These are phyloP conservation scores for Gracilaria caudata DNA, from an alignment of 23 red algal genomes.

Conservation along the genomic window DNA sequence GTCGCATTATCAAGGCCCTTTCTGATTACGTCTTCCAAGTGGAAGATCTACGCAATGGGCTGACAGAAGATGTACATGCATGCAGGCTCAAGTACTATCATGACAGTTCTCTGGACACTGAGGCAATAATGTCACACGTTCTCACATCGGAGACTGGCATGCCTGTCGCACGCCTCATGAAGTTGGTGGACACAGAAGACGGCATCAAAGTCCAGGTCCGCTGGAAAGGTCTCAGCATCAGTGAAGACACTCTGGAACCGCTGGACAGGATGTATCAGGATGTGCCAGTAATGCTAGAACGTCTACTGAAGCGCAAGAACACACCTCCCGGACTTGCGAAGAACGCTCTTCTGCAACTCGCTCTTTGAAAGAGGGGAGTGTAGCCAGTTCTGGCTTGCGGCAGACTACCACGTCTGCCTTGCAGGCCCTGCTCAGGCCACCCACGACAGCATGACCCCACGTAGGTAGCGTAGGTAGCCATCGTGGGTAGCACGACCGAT, in stretches of 20 bases:
- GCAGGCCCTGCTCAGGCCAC: no score
- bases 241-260: not conserved
- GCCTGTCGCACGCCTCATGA: not conserved
- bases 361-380: not conserved
- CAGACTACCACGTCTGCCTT: no score
- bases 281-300: not conserved
- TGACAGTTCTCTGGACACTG: not conserved
- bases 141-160: conserved; percentile 15
- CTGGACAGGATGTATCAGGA: not conserved
- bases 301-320: not conserved
- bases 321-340: not conserved
- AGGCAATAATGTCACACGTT: conserved; percentile 11
- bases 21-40: conserved; percentile 17
- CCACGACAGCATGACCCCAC: not conserved
- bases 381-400: not conserved
- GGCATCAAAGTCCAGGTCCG: not conserved
- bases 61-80: not conserved
- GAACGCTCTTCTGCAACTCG: not conserved
- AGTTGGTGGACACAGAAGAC: not conserved
- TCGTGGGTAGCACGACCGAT: not conserved
- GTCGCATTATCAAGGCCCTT: not conserved
- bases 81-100: conserved; percentile 13
- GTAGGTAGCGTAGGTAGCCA: not conserved
- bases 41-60: conserved; percentile 14
- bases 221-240: not conserved